phyloP scores from a whole-genome alignment of 1,139 yeast genomes.

The Lodderomyces jiufengensis region DNA sequence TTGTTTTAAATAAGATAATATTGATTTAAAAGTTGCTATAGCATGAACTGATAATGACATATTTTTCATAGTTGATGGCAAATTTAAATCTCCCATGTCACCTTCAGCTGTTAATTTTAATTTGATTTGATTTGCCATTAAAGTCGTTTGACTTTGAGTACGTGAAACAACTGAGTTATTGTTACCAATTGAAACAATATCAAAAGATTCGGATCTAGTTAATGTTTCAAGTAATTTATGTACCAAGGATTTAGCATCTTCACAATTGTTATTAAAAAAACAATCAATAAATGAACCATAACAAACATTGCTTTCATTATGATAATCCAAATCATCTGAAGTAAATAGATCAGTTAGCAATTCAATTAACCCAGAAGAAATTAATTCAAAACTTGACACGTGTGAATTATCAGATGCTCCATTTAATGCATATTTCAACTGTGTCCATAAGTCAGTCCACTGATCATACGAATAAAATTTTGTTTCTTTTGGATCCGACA shows the following conservation, averaged over 20 bases:
- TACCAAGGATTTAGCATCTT: slow-evolving; percentile 23
- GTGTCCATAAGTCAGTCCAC: slow-evolving; percentile 49
- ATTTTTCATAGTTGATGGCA: slow-evolving; percentile 32
- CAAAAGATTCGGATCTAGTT: slow-evolving; percentile 73
- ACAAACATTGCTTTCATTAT: slow-evolving; percentile 25
- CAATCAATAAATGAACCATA: slow-evolving; percentile 45
- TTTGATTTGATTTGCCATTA: slow-evolving; percentile 72
- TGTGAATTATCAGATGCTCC: slow-evolving; percentile 16
- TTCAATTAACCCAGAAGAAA: slow-evolving; percentile 63
- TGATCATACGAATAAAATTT: slow-evolving; percentile 23
- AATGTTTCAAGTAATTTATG: slow-evolving; percentile 71
- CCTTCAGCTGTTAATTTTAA: slow-evolving; percentile 45
- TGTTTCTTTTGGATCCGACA: slow-evolving; percentile 13
- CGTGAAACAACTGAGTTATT: slow-evolving; percentile 6
- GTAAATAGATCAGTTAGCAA: slow-evolving; percentile 43
- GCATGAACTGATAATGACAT: slow-evolving; percentile 77
- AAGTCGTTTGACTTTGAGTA: slow-evolving; percentile 41
- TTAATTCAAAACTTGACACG: slow-evolving; percentile 73
- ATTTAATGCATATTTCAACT: slow-evolving; percentile 31
- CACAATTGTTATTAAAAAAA: slow-evolving; percentile 33
- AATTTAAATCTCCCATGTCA: slow-evolving; percentile 16
- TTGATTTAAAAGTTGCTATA: slow-evolving; percentile 75
- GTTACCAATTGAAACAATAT: slow-evolving; percentile 57
- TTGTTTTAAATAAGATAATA: slow-evolving; percentile 58
- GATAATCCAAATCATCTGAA: slow-evolving; percentile 17